Evolutionary conservation across 2,329 filamentous ascomycete species (phyloP).

Genomic region (Graphiopsis chlorocephala): DNA sequence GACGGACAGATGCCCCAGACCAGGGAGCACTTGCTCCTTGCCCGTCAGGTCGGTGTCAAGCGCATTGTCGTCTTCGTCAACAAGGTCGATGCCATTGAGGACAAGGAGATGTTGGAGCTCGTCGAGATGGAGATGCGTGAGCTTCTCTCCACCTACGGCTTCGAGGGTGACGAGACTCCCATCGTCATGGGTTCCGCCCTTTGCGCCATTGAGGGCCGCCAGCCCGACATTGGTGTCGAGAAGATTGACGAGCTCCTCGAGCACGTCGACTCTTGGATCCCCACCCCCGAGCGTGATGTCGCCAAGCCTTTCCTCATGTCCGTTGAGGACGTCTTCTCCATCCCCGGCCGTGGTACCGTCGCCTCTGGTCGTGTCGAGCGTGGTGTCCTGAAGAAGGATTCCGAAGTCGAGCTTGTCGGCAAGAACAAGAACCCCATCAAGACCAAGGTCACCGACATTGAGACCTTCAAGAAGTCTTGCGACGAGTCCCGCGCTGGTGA

Average conservation of each 20-base stretch:
- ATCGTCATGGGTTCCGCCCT: slow-evolving; percentile 97
- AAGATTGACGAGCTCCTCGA: slow-evolving; percentile 91
- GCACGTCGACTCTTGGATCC: slow-evolving; percentile 93
- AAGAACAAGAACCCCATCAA: slow-evolving; percentile 80
- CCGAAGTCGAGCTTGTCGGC: slow-evolving; percentile 91
- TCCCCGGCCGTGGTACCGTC: slow-evolving; percentile 85
- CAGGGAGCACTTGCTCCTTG: slow-evolving; percentile 94
- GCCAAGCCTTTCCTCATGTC: slow-evolving; percentile 99
- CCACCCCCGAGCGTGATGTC: slow-evolving; percentile 86
- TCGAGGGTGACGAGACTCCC: slow-evolving; percentile 96
- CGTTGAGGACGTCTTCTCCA: slow-evolving; percentile 67
- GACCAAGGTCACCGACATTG: slow-evolving; percentile 99
- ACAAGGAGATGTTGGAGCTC: slow-evolving; percentile 99
- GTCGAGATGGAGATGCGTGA: slow-evolving; percentile 99
- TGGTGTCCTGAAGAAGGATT: slow-evolving; percentile 87
- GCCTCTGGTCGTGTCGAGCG: slow-evolving; percentile 97
- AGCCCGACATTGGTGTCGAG: slow-evolving; percentile 77
- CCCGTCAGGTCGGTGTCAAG: slow-evolving; percentile 97
- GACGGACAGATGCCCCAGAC: slow-evolving; percentile 99
- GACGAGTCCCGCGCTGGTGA: slow-evolving; percentile 94
- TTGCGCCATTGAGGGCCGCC: slow-evolving; percentile 83
- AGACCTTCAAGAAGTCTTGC: slow-evolving; percentile 99
- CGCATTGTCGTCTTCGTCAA: slow-evolving; percentile 99
- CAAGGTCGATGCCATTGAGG: slow-evolving; percentile 96
- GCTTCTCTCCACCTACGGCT: slow-evolving; percentile 86